phyloP scores from a whole-genome alignment of 2,329 filamentous ascomycete species.

The Phaeophleospora eucalypticola region DNA sequence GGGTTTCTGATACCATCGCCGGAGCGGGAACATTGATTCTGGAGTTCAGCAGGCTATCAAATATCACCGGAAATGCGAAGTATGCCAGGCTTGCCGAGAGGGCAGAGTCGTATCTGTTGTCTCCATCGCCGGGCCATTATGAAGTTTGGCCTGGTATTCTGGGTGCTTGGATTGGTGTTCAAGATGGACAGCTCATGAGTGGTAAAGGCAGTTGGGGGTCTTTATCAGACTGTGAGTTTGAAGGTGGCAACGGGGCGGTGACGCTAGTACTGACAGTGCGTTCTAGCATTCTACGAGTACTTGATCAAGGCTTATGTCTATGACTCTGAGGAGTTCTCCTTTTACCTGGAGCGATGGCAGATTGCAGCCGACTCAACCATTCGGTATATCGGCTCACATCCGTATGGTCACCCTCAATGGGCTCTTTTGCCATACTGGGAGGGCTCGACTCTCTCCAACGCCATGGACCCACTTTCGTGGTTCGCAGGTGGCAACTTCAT shows the following conservation, averaged over 20 bases:
- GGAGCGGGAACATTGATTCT: slow-evolving; percentile 73
- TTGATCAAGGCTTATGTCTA: slow-evolving; percentile 68
- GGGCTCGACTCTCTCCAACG: slow-evolving; percentile 15
- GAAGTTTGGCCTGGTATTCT: slow-evolving; percentile 76
- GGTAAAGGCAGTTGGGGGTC: slow-evolving; percentile 62
- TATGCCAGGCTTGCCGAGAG: slow-evolving; percentile 65
- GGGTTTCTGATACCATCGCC: slow-evolving; percentile 56
- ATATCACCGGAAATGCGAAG: slow-evolving; percentile 63
- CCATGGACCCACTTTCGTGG: slow-evolving; percentile 30
- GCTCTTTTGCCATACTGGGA: slow-evolving; percentile 29
- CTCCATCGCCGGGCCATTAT: slow-evolving; percentile 57
- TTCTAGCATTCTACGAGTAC: slow-evolving; percentile 2
- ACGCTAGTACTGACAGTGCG: slow-evolving; percentile 38
- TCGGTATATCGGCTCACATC: slow-evolving; percentile 27
- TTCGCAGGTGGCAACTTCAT: slow-evolving; percentile 85
- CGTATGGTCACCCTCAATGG: slow-evolving; percentile 29
- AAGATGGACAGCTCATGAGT: slow-evolving; percentile 63
- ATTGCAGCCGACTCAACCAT: slow-evolving; percentile 32
- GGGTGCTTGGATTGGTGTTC: slow-evolving; percentile 62
- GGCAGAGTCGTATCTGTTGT: slow-evolving; percentile 62
- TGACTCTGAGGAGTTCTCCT: slow-evolving; percentile 58
- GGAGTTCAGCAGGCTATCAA: slow-evolving; percentile 78
- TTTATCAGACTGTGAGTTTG: not conserved
- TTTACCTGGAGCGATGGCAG: slow-evolving; percentile 32
- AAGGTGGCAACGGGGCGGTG: slow-evolving; percentile 67